Evolutionary conservation across 2,329 filamentous ascomycete genomes (phyloP), one percentile per base, ranked within the genome.

Genomic region (Lanzia echinophila): DNA sequence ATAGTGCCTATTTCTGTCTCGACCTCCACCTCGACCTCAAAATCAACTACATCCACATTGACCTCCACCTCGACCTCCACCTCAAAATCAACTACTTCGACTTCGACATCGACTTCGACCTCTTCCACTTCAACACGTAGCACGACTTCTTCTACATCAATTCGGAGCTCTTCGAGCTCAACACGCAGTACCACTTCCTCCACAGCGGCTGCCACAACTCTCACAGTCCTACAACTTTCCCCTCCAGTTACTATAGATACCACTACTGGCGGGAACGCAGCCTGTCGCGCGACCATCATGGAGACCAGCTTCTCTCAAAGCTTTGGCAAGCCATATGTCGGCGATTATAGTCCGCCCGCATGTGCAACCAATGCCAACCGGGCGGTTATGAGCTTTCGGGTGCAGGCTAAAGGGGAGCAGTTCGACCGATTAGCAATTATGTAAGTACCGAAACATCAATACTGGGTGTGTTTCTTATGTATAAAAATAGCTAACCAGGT

Each of bases 351-450:
- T 5, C 65, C 66, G 19, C 47, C 53, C 12, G 10, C 3, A 2
- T 32, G 24, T 17, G 17, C 33, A 20, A 12, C 8, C 11, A 24
- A 5, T 15, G 2, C 33, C 8, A 22, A 47, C 3, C 20, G 32
- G 31, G 56, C 11, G 41, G 49, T 19, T 69, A 67, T 54, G 53
- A 58, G 3, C 67, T 67, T 55, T 67, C 63, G 0, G 68, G 60
- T 1, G 60, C 61, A 11, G 64, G 69, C 17, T 79, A 85, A 68
- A 83, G 84, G 52, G 68, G 86, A 57, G 83, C 79, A 0, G 78
- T 84, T 12, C 77, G 75, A 0, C 82, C 79, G 3, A 69, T 69
- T 58, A 82, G 83, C 7, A 19, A 73, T 75, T 7, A 82, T 86
- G 56, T 86, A 78, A 65, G 83, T 28, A 28, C 8, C 8, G 24